A percentile compares a stretch with the other conserved stretches of the same genome.
Evolutionary conservation across 2,329 filamentous ascomycete genomes (phyloP).

Genomic region (Trichoderma brevicompactum): DNA sequence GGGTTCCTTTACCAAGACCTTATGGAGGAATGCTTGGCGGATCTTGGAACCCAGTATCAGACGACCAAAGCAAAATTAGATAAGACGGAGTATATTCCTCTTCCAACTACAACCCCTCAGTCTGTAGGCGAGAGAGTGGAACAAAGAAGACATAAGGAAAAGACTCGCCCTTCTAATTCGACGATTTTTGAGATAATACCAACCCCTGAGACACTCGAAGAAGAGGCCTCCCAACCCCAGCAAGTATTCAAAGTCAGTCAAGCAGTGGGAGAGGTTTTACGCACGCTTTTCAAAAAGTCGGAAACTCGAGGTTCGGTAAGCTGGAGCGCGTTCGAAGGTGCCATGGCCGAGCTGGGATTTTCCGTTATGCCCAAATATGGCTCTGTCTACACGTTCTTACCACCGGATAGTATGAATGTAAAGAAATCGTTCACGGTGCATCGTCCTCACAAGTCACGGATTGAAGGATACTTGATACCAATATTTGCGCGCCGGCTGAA

Average conservation of each 20-base stretch:
- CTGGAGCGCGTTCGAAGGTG: conserved; percentile 47
- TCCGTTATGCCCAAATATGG: conserved; percentile 47
- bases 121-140: conserved; percentile 38
- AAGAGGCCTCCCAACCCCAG: not conserved
- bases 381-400: conserved; percentile 48
- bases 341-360: conserved; percentile 50
- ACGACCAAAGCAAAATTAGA: conserved; percentile 35
- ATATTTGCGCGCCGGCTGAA: conserved; percentile 41
- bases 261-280: conserved; percentile 46
- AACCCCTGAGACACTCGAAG: not conserved
- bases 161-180: conserved; percentile 47
- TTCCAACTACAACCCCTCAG: conserved; percentile 30
- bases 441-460: conserved; percentile 43
- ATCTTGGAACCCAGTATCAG: conserved; percentile 40
- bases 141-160: conserved; percentile 48
- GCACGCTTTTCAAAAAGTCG: conserved; percentile 40
- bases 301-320: conserved; percentile 39
- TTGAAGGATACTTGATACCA: conserved; percentile 41
- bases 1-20: conserved; percentile 51
- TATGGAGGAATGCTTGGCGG: conserved; percentile 44
- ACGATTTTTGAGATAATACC: conserved; percentile 42
- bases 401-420: conserved; percentile 36
- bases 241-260: conserved; percentile 45
- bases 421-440: conserved; percentile 43
- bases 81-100: conserved; percentile 26